Evolutionary conservation across 2,329 filamentous ascomycete genomes (phyloP).

Genomic region (Niveomyces coronatus): DNA sequence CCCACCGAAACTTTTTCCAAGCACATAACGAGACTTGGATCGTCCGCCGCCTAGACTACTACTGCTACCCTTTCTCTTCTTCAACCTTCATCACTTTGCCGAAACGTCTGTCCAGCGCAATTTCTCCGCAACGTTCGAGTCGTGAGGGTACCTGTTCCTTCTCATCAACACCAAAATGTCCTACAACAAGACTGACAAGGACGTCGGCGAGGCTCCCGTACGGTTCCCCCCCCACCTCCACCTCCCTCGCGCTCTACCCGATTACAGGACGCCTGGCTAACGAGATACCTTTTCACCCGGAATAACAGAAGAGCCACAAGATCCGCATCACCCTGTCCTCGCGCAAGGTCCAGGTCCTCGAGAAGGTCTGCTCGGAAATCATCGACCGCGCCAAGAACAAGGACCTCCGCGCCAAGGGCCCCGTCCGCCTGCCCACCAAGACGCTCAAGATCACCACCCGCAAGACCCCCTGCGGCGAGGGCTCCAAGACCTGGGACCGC

Average conservation of each 20-base stretch:
- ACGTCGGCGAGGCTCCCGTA: slow-evolving; percentile 79
- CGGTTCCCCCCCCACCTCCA: slow-evolving; percentile 24
- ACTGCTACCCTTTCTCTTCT: slow-evolving; percentile 14
- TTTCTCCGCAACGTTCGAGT: slow-evolving; percentile 57
- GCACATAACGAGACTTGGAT: not conserved
- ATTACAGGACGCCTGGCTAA: not conserved
- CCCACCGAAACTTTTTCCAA: slow-evolving; percentile 9
- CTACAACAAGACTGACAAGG: slow-evolving; percentile 93
- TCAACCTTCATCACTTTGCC: slow-evolving; percentile 67
- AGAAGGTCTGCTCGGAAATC: slow-evolving; percentile 97
- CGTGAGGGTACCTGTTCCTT: slow-evolving; percentile 49
- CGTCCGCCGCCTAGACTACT: not conserved
- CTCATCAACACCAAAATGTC: slow-evolving; percentile 50
- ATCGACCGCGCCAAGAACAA: slow-evolving; percentile 98
- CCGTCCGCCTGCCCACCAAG: slow-evolving; percentile 96
- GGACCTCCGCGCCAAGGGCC: slow-evolving; percentile 97
- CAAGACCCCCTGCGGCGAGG: slow-evolving; percentile 99
- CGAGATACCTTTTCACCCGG: not conserved
- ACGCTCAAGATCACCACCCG: slow-evolving; percentile 92
- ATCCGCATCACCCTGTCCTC: slow-evolving; percentile 96
- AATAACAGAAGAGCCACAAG: slow-evolving; percentile 75
- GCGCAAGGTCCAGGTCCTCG: slow-evolving; percentile 88
- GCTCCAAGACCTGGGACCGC: slow-evolving; percentile 99
- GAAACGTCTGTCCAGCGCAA: slow-evolving; percentile 39
- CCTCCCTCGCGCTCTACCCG: not conserved